Evolutionary conservation across 192 early-diverging fungal genomes (phyloP).

Genomic region (Coemansia sp.): DNA sequence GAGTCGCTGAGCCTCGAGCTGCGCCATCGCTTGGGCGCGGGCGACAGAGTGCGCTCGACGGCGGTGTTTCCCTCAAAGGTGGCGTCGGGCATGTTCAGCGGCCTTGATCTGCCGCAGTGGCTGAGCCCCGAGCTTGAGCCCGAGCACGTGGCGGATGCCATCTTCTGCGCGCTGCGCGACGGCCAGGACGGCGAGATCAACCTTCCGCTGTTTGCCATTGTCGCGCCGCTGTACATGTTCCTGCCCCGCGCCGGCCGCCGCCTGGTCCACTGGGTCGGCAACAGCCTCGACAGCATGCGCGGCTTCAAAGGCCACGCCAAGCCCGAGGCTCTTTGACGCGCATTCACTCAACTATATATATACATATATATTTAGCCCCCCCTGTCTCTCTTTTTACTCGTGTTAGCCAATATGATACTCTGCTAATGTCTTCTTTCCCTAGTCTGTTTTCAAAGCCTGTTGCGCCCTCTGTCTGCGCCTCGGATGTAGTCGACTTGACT

Average conservation of each 20-base stretch:
- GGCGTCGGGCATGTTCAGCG: slow-evolving; percentile 77
- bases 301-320: slow-evolving; percentile 22
- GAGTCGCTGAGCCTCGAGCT: slow-evolving; percentile 82
- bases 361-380: not conserved
- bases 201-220: slow-evolving; percentile 32
- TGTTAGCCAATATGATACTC: not conserved
- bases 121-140: slow-evolving; percentile 68
- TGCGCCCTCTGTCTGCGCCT: not conserved
- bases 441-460: not conserved
- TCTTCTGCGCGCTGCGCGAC: slow-evolving; percentile 64
- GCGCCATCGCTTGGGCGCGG: slow-evolving; percentile 52
- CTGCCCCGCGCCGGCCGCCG: slow-evolving; percentile 22
- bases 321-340: not conserved
- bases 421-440: not conserved
- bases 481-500: slow-evolving; percentile 32
- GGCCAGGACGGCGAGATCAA: slow-evolving; percentile 57
- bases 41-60: slow-evolving; percentile 63
- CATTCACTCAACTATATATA: not conserved
- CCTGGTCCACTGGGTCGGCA: slow-evolving; percentile 18
- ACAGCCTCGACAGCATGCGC: slow-evolving; percentile 49
- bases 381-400: not conserved
- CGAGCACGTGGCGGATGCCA: slow-evolving; percentile 60
- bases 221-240: slow-evolving; percentile 33
- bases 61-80: slow-evolving; percentile 74
- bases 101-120: slow-evolving; percentile 61